Conservation (phyloP, 805 yeast species). For the Candida ulmi region DNA sequence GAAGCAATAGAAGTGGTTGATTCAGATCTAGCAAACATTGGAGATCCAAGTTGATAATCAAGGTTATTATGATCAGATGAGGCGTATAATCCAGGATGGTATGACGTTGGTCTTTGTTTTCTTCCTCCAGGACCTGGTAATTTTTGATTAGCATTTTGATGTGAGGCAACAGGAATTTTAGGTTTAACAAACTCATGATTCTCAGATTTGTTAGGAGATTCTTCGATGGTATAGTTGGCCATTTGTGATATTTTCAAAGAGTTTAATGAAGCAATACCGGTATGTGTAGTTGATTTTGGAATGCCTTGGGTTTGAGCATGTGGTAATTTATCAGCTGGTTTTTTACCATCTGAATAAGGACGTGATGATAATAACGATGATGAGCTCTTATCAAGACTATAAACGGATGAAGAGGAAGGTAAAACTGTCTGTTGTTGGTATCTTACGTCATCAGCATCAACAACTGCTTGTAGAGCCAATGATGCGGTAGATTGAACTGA, state of each 20-base stretch:
- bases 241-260: constrained; percentile 5
- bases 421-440: constrained; percentile 6
- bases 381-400: constrained; percentile 10
- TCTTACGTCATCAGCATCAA: constrained; percentile 47
- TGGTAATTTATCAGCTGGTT: constrained; percentile 5
- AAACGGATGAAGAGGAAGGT: constrained; percentile 17
- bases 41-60: constrained; percentile 3
- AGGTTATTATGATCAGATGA: constrained; percentile 3
- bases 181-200: constrained; percentile 15
- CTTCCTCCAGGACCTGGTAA: constrained; percentile 40
- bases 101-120: constrained; percentile 80
- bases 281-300: constrained; percentile 32
- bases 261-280: constrained; percentile 19
- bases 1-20: constrained; percentile 36
- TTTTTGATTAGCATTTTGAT: constrained; percentile 17
- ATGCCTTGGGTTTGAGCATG: constrained; percentile 10
- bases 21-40: constrained; percentile 30
- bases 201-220: constrained; percentile 9
- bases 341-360: constrained; percentile 12
- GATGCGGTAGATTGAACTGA: constrained; percentile 49
- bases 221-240: constrained; percentile 17
- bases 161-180: constrained; percentile 17
- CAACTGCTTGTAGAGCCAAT: constrained; percentile 67
- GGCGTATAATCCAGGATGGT: constrained; percentile 57
- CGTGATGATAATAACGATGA: constrained; percentile 2